Evolutionary conservation across 106 monocot genomes (phyloP).

Genomic region (Cymbidium sinense): DNA sequence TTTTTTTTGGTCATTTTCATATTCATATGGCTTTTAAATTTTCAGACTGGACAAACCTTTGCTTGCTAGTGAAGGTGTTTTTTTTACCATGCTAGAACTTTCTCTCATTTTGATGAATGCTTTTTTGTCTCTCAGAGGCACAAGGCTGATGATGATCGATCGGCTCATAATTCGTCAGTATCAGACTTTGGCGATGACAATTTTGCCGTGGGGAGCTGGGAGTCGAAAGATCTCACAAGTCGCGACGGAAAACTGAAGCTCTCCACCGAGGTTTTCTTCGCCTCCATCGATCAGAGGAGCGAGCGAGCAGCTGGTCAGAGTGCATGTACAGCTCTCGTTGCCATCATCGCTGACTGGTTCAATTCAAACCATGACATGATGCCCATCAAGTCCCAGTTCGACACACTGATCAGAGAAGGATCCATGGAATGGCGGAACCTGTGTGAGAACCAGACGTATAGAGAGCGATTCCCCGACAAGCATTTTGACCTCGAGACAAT

Average conservation of each 20-base stretch:
- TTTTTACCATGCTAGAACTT: not conserved
- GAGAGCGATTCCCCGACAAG: slow-evolving; percentile 54
- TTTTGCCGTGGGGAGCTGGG: slow-evolving; percentile 75
- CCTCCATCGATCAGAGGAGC: slow-evolving; percentile 85
- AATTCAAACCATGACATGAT: slow-evolving; percentile 31
- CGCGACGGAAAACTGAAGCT: slow-evolving; percentile 73
- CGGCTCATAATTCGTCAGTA: slow-evolving; percentile 14
- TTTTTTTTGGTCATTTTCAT: not conserved
- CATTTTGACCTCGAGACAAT: slow-evolving; percentile 96
- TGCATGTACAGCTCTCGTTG: slow-evolving; percentile 89
- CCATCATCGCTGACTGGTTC: slow-evolving; percentile 78
- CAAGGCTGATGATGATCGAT: slow-evolving; percentile 27
- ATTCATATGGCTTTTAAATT: not conserved
- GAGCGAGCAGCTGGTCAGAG: slow-evolving; percentile 82
- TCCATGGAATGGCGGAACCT: slow-evolving; percentile 80
- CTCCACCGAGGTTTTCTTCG: slow-evolving; percentile 60
- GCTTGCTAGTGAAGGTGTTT: too few relatives aligned
- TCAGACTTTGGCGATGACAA: slow-evolving; percentile 72
- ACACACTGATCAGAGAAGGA: slow-evolving; percentile 71
- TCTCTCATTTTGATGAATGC: not conserved
- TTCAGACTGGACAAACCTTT: too few relatives aligned
- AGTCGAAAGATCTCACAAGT: slow-evolving; percentile 45
- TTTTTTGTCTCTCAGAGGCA: slow-evolving; percentile 24
- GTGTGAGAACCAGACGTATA: slow-evolving; percentile 42
- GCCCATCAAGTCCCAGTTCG: slow-evolving; percentile 79